Base-by-base conservation (phyloP, 441 rosid genomes). In the Aleurites moluccanus region DNA sequence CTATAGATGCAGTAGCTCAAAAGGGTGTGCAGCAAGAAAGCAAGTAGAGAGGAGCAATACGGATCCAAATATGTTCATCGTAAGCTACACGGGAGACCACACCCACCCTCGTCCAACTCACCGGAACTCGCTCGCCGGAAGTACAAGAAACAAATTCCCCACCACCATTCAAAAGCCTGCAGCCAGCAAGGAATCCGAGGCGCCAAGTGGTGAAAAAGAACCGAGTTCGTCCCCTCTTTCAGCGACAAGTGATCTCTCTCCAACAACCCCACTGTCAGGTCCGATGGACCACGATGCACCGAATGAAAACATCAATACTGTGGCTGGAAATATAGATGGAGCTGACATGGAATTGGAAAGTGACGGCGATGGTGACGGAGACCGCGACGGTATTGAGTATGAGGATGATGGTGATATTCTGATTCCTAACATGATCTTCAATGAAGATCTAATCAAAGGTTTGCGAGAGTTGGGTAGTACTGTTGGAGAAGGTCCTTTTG, bases 51-150 rank as follows among this genome's bases (percentile, higher is more conserved):
- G 86, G 73, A 93, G 92, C 85, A 78, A 81, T 53, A 60, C 76
- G 18, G 95, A 95, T 77, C 86, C 92, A 1, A 82, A 81, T 23
- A 82, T 88, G 53, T 90, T 86, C 84, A 80, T 86, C 53, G 86
- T 93, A 33, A 86, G 88, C 73, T 92, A 88, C 85, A 83, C 93
- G 50, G 97, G 94, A 55, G 97, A 95, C 38, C 99, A 95, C 78
- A 83, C 83, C 35, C 98, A 93, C 75, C 92, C 97, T 18, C 91
- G 78, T 45, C 97, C 99, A 0, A 88, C 91, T 45, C 95, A 92
- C 82, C 91, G 95, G 79, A 91, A 87, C 82, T 90, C 98, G 33
- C 95, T 92, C 28, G 96, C 98, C 23, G 98, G 99, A 3, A 92
- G 91, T 45, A 88, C 94, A 15, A 84, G 98, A 14, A 88, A 75